Evolutionary conservation across 768 basidiomycete genomes (phyloP).

Genomic region (Cantharellus anzutake): DNA sequence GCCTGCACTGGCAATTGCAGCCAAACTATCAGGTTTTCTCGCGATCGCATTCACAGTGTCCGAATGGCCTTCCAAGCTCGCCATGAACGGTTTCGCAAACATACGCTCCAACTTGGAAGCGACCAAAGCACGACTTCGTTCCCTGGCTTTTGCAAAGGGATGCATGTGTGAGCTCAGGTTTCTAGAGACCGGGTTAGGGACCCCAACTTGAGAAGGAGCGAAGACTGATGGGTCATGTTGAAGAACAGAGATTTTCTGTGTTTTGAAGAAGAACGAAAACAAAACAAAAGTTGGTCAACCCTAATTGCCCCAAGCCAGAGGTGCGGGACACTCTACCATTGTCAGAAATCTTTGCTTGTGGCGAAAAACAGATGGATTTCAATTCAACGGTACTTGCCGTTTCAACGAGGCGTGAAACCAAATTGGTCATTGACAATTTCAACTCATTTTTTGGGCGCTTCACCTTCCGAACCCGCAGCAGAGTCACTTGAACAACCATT

Average conservation of each 20-base stretch:
- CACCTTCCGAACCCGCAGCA: too few relatives aligned
- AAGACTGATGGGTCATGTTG: conserved; percentile 66
- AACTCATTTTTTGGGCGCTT: too few relatives aligned
- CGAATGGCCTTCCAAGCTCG: conserved; percentile 74
- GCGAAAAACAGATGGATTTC: too few relatives aligned
- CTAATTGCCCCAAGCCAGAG: too few relatives aligned
- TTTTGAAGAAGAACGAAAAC: not conserved
- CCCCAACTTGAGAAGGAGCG: conserved; percentile 62
- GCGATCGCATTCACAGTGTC: conserved; percentile 83
- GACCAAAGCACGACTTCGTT: conserved; percentile 83
- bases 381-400: too few relatives aligned
- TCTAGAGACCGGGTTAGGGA: conserved; percentile 65
- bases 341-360: too few relatives aligned
- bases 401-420: too few relatives aligned
- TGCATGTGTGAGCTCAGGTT: conserved; percentile 93
- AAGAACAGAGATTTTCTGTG: conserved; percentile 68
- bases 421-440: too few relatives aligned
- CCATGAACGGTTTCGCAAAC: conserved; percentile 95
- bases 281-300: too few relatives aligned
- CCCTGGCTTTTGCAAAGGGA: conserved; percentile 81
- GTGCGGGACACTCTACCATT: too few relatives aligned
- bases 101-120: conserved; percentile 95
- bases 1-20: conserved; percentile 72
- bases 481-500: too few relatives aligned
- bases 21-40: conserved; percentile 51